Evolutionary conservation across 345 rosid species (phyloP), one percentile per base, ranked within the genome.

Genomic region (Mercurialis annua): DNA sequence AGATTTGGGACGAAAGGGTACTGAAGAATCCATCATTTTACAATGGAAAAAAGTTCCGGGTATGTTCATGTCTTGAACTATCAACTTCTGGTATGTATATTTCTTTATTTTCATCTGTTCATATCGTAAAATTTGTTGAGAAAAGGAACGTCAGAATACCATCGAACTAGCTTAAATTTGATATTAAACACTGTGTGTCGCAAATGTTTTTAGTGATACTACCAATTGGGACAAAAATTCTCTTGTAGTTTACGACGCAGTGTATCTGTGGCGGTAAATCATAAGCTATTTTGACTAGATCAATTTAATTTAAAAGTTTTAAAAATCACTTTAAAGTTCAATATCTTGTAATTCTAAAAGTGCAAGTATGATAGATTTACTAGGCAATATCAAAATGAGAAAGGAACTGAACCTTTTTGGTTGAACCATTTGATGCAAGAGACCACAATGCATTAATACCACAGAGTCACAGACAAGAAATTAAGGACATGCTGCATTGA

Each of bases 41-140:
- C 77, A 93, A 84, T 78, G 97, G 96, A 66, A 84, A 73, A 70
- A 93, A 90, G 77, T 93, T 93, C 83, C 75, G 69, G 65, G 69
- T 57, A 64, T 20, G 75, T 47, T 49, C n/a, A 40, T 27, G 14
- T n/a, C 34, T 59, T 38, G 18, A 4, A 40, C 14, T 30, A 33
- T 17, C 33, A 18, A 12, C 20, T 50, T 2, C 7, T 50, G 55
- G 9, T 20, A 12, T 12, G 10, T 14, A 23, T 54, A 2, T 16
- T 14, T 29, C 3, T 24, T 24, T 53, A 53, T 47, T 3, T 2
- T 7, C 47, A 61, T 61, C 14, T 61, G 31, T 15, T 38, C 12
- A 15, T 61, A 20, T 21, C 17, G 15, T 11, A 38, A 20, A n/a
- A 10, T 59, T 59, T 0, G 27, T 36, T 33, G 59, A 54, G 59